phyloP scores from a whole-genome alignment of 495 filamentous ascomycete genomes.

The Achaetomiella virescens region DNA sequence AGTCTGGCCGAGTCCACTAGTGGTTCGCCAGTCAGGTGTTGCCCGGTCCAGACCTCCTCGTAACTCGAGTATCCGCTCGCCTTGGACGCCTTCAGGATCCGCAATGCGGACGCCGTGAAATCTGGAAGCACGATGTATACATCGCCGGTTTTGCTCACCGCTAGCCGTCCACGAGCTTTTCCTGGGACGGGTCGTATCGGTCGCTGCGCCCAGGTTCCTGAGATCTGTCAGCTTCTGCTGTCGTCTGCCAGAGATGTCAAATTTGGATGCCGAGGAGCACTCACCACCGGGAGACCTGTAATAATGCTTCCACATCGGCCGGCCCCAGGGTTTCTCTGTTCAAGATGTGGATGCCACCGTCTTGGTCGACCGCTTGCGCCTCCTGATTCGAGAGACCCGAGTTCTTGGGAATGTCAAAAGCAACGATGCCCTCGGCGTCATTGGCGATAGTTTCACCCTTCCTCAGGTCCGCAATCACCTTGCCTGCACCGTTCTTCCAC shows the following conservation, averaged over 20 bases:
- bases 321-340: conserved; percentile 36
- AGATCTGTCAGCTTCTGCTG: neutral
- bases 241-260: neutral
- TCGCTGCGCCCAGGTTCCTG: conserved; percentile 29
- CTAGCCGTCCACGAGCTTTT: conserved; percentile 31
- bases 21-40: conserved; percentile 32
- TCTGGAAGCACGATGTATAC: conserved; percentile 36
- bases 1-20: conserved; percentile 34
- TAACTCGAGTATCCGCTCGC: conserved; percentile 23
- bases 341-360: conserved; percentile 42
- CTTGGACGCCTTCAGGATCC: conserved; percentile 29
- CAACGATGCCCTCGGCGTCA: conserved; percentile 31
- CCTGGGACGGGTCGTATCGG: conserved; percentile 27
- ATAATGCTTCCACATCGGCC: conserved; percentile 42
- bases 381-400: conserved; percentile 45
- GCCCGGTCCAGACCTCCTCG: conserved; percentile 29
- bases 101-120: conserved; percentile 18
- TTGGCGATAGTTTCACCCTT: conserved; percentile 33
- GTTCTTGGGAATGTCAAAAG: conserved; percentile 35
- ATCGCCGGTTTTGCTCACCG: conserved; percentile 30
- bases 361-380: conserved; percentile 39
- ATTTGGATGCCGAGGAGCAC: conserved; percentile 4
- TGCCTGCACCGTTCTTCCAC: conserved; percentile 35
- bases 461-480: conserved; percentile 30
- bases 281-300: conserved; percentile 33